Percentiles rank a stretch among this genome's conserved stretches.
Evolutionary conservation across 2,329 filamentous ascomycete genomes (phyloP).

Genomic region (Colletotrichum lindemuthianum): DNA sequence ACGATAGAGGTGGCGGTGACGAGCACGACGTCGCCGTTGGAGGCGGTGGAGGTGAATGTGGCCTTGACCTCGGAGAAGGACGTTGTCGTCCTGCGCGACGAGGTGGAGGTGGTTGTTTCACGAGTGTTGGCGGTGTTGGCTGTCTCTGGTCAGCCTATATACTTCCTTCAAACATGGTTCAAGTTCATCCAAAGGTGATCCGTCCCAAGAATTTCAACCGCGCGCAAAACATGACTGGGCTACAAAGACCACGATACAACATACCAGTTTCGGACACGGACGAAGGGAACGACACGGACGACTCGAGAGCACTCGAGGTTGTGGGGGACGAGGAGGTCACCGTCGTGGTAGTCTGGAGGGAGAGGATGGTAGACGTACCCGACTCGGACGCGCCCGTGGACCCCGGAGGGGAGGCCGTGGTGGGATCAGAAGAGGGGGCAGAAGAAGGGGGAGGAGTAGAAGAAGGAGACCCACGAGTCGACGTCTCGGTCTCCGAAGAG

Average conservation of each 20-base stretch:
- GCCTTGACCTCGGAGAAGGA: constrained; percentile 50
- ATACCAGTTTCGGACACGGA: constrained; percentile 33
- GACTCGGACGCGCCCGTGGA: constrained; percentile 35
- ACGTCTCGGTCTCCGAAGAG: constrained; percentile 34
- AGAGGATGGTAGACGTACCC: constrained; percentile 38
- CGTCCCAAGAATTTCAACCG: background rate
- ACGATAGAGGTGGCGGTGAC: constrained; percentile 63
- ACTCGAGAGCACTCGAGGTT: constrained; percentile 21
- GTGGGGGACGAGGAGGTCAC: constrained; percentile 34
- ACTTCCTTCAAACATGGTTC: background rate
- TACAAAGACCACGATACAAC: constrained; percentile 34
- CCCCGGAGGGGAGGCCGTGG: constrained; percentile 30
- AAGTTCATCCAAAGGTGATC: background rate
- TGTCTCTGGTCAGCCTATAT: constrained; percentile 22
- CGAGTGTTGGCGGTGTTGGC: constrained; percentile 37
- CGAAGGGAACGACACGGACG: constrained; percentile 2
- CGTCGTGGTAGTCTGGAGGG: constrained; percentile 34
- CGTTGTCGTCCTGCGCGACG: constrained; percentile 41
- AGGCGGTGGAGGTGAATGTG: constrained; percentile 57
- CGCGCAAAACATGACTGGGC: constrained; percentile 13
- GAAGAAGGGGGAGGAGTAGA: constrained; percentile 42
- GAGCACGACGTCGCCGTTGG: constrained; percentile 55
- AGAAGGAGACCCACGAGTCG: constrained; percentile 37
- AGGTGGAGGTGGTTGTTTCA: constrained; percentile 45
- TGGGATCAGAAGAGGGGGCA: constrained; percentile 41